Conservation (phyloP, 805 yeast species). For the Candida orba region DNA sequence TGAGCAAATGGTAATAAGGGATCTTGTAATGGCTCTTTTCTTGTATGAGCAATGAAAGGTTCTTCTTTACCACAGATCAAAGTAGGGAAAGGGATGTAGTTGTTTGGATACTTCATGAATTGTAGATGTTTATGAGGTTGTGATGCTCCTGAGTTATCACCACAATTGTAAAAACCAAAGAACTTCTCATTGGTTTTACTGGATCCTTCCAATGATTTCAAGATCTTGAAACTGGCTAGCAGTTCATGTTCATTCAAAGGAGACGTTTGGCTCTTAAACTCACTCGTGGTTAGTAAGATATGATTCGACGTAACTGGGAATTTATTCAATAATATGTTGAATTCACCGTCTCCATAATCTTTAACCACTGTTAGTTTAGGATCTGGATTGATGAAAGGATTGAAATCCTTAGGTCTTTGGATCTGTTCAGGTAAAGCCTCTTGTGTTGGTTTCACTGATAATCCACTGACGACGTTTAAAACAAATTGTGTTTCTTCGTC, state of each 20-base stretch:
- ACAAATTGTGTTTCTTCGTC: slow-evolving; percentile 27
- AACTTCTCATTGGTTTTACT: slow-evolving; percentile 38
- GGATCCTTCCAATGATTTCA: slow-evolving; percentile 39
- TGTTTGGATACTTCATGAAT: slow-evolving; percentile 62
- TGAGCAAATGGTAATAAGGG: slow-evolving; percentile 72
- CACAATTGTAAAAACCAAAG: slow-evolving; percentile 85
- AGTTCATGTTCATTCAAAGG: slow-evolving; percentile 72
- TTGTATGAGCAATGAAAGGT: slow-evolving; percentile 46
- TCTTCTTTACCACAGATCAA: slow-evolving; percentile 35
- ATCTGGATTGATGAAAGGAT: slow-evolving; percentile 81
- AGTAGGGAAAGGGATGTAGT: slow-evolving; percentile 54
- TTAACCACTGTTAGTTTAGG: slow-evolving; percentile 59
- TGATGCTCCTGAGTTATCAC: slow-evolving; percentile 87
- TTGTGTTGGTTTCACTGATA: slow-evolving; percentile 32
- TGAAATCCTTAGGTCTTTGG: slow-evolving; percentile 29
- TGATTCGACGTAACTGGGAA: slow-evolving; percentile 81
- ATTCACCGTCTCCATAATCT: slow-evolving; percentile 41
- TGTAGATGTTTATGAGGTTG: slow-evolving; percentile 92
- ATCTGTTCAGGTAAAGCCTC: slow-evolving; percentile 29
- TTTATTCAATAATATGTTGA: slow-evolving; percentile 72
- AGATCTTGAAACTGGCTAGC: slow-evolving; percentile 45
- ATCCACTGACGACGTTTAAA: slow-evolving; percentile 26
- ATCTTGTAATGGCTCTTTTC: slow-evolving; percentile 55
- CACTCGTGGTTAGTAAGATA: slow-evolving; percentile 68
- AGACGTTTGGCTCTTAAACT: slow-evolving; percentile 62